Conservation (phyloP, 495 filamentous ascomycete genomes). For the Tuber microsphaerosporum region DNA sequence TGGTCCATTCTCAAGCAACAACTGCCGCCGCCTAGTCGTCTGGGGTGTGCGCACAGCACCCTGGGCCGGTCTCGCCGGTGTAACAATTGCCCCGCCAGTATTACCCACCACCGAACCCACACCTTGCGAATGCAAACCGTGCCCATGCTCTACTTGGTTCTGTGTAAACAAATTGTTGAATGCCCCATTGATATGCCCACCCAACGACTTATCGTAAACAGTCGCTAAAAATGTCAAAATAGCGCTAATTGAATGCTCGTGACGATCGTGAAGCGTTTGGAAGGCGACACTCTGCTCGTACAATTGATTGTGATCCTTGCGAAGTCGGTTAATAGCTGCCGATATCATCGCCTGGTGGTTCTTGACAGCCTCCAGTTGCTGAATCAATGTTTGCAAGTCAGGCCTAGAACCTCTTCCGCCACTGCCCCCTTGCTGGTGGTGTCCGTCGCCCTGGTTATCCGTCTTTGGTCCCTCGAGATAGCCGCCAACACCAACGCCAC, state of each 20-base stretch:
- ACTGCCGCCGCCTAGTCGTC: constrained; percentile 27
- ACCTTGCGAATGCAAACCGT: constrained; percentile 36
- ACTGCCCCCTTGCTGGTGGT: constrained; percentile 26
- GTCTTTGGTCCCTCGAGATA: constrained; percentile 37
- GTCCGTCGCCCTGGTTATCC: constrained; percentile 28
- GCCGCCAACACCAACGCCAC: constrained; percentile 43
- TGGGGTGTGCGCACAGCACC: constrained; percentile 21
- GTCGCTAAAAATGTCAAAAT: constrained; percentile 95
- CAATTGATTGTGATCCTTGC: constrained; percentile 77
- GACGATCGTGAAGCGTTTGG: constrained; percentile 83
- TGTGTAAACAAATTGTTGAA: constrained; percentile 40
- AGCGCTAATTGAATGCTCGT: constrained; percentile 96
- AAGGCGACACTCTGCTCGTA: constrained; percentile 85
- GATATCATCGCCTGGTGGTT: constrained; percentile 79
- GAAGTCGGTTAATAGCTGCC: constrained; percentile 65
- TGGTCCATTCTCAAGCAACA: constrained; percentile 39
- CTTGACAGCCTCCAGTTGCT: constrained; percentile 71
- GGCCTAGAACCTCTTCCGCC: constrained; percentile 24
- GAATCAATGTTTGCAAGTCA: constrained; percentile 67
- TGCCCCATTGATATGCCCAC: constrained; percentile 47
- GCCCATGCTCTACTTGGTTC: constrained; percentile 37
- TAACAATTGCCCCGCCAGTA: constrained; percentile 31
- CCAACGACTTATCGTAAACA: constrained; percentile 76
- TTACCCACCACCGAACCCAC: constrained; percentile 28
- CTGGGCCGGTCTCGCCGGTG: constrained; percentile 21